These are phyloP conservation scores for Diaporthe vexans DNA, from an alignment of 2,329 filamentous ascomycete genomes.

Conservation along the genomic window DNA sequence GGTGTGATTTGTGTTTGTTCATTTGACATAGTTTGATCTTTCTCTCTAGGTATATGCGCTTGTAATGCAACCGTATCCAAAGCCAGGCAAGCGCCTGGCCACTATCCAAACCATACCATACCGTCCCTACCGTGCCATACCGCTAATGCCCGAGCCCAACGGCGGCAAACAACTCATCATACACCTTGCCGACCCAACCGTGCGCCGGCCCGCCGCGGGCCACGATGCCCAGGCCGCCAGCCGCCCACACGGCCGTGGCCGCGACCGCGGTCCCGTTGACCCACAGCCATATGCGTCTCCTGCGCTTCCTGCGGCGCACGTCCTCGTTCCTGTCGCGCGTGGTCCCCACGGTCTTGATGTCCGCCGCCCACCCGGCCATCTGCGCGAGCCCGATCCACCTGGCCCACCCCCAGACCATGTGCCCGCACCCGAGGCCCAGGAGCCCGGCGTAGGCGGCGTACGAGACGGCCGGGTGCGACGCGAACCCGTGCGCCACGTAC, in stretches of 20 bases:
- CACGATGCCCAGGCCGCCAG: constrained; percentile 83
- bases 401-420: constrained; percentile 89
- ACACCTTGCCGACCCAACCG: constrained; percentile 86
- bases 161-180: constrained; percentile 75
- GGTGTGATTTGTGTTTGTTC: neutral
- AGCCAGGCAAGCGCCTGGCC: constrained; percentile 15
- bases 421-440: constrained; percentile 76
- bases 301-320: constrained; percentile 64
- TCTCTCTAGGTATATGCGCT: constrained; percentile 22
- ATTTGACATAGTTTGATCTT: neutral
- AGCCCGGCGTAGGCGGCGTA: constrained; percentile 78
- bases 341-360: constrained; percentile 42
- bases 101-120: neutral
- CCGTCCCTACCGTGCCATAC: neutral
- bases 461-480: constrained; percentile 75
- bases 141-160: constrained; percentile 33
- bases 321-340: constrained; percentile 60
- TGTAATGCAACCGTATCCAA: neutral
- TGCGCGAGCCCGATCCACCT: constrained; percentile 81
- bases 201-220: constrained; percentile 77
- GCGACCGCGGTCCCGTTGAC: constrained; percentile 76
- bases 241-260: constrained; percentile 80
- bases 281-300: constrained; percentile 77
- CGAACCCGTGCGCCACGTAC: constrained; percentile 89
- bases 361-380: constrained; percentile 63